Base-by-base conservation (phyloP, 2,329 filamentous ascomycete genomes). In the Claviceps capensis region DNA sequence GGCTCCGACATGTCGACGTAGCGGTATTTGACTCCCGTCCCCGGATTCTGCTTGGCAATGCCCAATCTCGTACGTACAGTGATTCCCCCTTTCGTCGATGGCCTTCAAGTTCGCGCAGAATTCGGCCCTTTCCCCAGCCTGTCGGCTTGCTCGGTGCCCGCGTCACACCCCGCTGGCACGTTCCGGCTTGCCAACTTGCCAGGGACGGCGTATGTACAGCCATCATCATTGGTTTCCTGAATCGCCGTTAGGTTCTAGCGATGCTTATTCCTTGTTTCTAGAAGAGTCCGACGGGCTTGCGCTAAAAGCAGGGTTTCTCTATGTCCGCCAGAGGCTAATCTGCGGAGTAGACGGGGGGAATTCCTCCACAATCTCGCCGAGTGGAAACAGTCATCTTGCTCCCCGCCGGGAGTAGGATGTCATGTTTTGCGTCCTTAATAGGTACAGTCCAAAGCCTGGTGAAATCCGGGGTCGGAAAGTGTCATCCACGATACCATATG, bases 141-240 rank as follows among this genome's bases (percentile, higher is more conserved):
- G 13, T 40, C 37, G 37, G 37, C 14, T n/a, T 14, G 14, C 37
- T 40, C 37, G n/a, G 37, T 40, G 37, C 14, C 37, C 37, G 37
- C 37, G 37, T 40, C 67, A 54, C 1, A 56, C 48, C 37, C 37
- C 5, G 37, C n/a, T 22, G 30, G 30, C 8, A 30, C 8, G 30
- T 30, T 30, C 3, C 9, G n/a, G 16, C 14, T 7, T 2, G 38
- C 3, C 3, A 40, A 16, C 6, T 40, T 40, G 38, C 14, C 14
- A 17, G 14, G n/a, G n/a, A 40, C 8, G 38, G 38, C 14, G n/a
- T n/a, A 17, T 7, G n/a, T 40, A 9, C 16, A 9, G 9, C 14
- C 38, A 40, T 16, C 13, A 7, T 8, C 14, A n/a, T 40, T n/a
- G 14, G 38, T 6, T 8, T 17, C 9, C 38, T n/a, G n/a, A 16